These are phyloP conservation scores for Medicago lupulina DNA, from an alignment of 306 rosid species.

Conservation along the genomic window DNA sequence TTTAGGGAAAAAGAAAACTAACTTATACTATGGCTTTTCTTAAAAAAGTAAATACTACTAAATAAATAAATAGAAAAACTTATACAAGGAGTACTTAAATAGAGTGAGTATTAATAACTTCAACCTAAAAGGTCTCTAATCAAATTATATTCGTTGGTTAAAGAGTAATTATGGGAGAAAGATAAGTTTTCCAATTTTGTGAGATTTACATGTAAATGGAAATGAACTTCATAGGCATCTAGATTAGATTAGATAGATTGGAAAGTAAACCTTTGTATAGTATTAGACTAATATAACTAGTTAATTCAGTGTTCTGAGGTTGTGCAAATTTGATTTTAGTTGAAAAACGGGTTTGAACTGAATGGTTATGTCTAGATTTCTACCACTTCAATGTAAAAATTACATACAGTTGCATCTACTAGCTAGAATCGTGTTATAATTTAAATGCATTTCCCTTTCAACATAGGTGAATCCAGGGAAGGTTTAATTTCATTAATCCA, in stretches of 20 bases:
- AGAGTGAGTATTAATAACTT: constrained; percentile 21
- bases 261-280: constrained; percentile 34
- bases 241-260: constrained; percentile 12
- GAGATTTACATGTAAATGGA: constrained; percentile 37
- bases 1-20: too few relatives aligned
- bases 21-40: too few relatives aligned
- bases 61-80: neutral
- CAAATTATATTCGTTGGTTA: constrained; percentile 36
- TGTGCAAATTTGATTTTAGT: neutral
- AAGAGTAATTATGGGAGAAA: constrained; percentile 25
- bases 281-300: neutral
- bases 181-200: constrained; percentile 18
- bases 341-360: neutral
- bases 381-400: too few relatives aligned
- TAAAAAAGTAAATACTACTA: too few relatives aligned
- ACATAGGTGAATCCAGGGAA: too few relatives aligned
- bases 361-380: neutral
- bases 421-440: too few relatives aligned
- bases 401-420: too few relatives aligned
- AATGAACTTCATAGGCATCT: constrained; percentile 17
- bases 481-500: too few relatives aligned
- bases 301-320: neutral
- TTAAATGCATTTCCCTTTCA: too few relatives aligned
- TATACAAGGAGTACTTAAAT: neutral
- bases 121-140: constrained; percentile 7